Conservation (phyloP, 805 yeast species). For the Barnettozyma sp. region DNA sequence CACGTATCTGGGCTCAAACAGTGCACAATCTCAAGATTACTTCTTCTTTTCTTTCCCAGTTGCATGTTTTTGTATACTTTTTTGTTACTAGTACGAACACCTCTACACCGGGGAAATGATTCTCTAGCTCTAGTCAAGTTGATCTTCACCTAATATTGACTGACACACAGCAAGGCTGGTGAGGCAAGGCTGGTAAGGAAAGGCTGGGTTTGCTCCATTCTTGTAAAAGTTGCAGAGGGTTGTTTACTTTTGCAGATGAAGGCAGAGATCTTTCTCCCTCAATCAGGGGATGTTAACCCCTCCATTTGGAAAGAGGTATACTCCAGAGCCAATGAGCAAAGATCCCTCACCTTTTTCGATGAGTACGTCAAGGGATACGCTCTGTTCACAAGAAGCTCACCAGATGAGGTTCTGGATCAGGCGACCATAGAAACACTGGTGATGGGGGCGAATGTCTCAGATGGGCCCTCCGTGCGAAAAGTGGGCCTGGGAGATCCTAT, state of each 20-base stretch:
- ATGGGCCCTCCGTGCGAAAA: not conserved
- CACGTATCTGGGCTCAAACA: no score
- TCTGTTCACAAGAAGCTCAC: constrained; percentile 3
- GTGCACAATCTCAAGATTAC: no score
- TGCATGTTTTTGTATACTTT: no score
- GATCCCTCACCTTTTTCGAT: constrained; percentile 10
- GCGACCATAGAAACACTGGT: not conserved
- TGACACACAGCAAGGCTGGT: no score
- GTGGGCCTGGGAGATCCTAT: not conserved
- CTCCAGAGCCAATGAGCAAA: not conserved
- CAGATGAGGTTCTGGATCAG: not conserved
- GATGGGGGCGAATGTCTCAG: not conserved
- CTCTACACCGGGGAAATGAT: no score
- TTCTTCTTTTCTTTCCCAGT: no score
- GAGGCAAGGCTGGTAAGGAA: no score
- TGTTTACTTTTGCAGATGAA: not conserved
- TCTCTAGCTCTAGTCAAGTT: no score
- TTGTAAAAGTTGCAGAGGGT: no score
- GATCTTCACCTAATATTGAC: no score
- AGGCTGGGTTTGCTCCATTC: no score
- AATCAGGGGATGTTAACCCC: not conserved
- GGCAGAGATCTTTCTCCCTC: not conserved
- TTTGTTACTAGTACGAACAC: no score
- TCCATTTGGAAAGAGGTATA: not conserved
- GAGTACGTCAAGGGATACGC: constrained; percentile 12